Conservation (phyloP, 768 basidiomycete genomes). For the Tricholoma sp. region DNA sequence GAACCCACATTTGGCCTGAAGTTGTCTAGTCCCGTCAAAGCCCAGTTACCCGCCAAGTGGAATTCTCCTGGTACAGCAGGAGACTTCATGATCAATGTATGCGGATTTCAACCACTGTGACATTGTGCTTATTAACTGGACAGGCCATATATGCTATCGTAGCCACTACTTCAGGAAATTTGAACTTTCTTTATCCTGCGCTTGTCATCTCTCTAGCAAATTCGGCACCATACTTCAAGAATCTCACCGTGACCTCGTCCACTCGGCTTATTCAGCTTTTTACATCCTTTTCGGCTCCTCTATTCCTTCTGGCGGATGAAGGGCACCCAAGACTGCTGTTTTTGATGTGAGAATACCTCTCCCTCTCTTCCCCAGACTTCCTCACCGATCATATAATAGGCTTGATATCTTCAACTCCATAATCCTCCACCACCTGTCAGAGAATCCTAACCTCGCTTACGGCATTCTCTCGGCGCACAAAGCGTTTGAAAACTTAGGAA, state of each 20-base stretch:
- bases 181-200: conserved; percentile 87
- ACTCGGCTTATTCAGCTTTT: conserved; percentile 85
- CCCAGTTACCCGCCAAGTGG: conserved; percentile 75
- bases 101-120: conserved; percentile 17
- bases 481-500: conserved; percentile 84
- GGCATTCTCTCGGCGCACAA: conserved; percentile 80
- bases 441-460: conserved; percentile 87
- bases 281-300: conserved; percentile 84
- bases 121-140: conserved; percentile 4
- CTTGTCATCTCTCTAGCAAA: conserved; percentile 89
- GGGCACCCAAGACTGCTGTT: conserved; percentile 91
- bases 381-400: conserved; percentile 33
- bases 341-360: conserved; percentile 60
- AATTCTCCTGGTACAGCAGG: conserved; percentile 64
- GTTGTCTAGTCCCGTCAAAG: conserved; percentile 58
- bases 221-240: conserved; percentile 79
- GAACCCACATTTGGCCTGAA: conserved; percentile 73
- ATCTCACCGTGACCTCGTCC: conserved; percentile 75
- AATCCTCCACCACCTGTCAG: conserved; percentile 68
- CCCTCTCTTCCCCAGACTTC: background rate
- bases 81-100: conserved; percentile 84
- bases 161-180: conserved; percentile 76
- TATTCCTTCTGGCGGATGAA: conserved; percentile 89
- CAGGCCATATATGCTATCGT: conserved; percentile 89
- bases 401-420: conserved; percentile 90